A percentile compares a stretch with the other conserved stretches of the same genome.
phyloP scores from a whole-genome alignment of 768 basidiomycete species.

The Leccinum subgranulosum region DNA sequence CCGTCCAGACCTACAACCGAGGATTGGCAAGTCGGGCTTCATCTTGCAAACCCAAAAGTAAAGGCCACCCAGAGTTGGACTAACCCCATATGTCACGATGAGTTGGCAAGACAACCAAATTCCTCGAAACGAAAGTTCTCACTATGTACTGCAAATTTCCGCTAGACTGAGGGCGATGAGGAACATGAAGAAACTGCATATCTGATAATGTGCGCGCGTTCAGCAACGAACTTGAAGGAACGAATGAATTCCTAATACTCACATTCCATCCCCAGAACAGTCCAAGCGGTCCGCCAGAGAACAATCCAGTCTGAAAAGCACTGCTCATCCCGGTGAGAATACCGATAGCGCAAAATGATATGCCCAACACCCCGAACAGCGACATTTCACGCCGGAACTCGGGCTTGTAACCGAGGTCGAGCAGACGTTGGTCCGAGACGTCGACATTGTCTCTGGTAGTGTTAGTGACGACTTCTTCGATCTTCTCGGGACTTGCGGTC shows the following conservation, averaged over 20 bases:
- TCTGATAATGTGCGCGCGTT: constrained; percentile 26
- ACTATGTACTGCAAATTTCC: constrained; percentile 60
- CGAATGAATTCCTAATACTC: constrained; percentile 10
- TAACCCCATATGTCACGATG: constrained; percentile 18
- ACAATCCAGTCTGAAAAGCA: constrained; percentile 56
- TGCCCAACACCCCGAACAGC: constrained; percentile 54
- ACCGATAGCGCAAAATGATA: constrained; percentile 59
- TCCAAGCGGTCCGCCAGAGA: constrained; percentile 56
- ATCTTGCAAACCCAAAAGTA: constrained; percentile 66
- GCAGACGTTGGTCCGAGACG: constrained; percentile 39
- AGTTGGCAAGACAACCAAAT: background rate
- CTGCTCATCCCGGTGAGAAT: constrained; percentile 61
- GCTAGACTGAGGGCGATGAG: constrained; percentile 54
- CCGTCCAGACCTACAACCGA: constrained; percentile 43
- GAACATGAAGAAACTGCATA: constrained; percentile 58
- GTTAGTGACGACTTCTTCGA: constrained; percentile 7
- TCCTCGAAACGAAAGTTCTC: constrained; percentile 14
- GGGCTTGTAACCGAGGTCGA: constrained; percentile 52
- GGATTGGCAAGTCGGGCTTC: constrained; percentile 50
- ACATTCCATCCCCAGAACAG: constrained; percentile 67
- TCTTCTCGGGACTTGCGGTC: constrained; percentile 9
- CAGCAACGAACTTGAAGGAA: background rate
- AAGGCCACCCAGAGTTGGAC: constrained; percentile 55
- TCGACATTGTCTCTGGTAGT: constrained; percentile 2
- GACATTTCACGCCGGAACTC: constrained; percentile 61